Evolutionary conservation across 2,329 filamentous ascomycete genomes (phyloP).

Genomic region (Neofusicoccum kwambonambiense): DNA sequence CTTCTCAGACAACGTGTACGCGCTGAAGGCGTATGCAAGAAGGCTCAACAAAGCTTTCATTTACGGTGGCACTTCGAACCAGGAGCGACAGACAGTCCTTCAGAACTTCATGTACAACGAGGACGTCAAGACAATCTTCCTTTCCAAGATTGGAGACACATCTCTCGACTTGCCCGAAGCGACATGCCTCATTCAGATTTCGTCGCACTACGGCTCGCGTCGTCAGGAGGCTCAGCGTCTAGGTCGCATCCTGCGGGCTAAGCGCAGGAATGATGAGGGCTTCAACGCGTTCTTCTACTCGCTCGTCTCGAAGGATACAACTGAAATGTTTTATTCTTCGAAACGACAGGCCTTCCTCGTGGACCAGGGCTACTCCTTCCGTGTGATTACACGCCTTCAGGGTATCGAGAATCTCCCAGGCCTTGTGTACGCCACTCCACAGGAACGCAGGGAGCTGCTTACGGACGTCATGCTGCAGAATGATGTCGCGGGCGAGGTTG

Average conservation of each 20-base stretch:
- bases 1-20: conserved; percentile 96
- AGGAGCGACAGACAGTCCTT: conserved; percentile 80
- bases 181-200: conserved; percentile 95
- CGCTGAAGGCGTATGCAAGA: conserved; percentile 78
- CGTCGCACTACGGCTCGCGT: conserved; percentile 93
- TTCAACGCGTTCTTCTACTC: conserved; percentile 99
- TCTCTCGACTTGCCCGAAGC: conserved; percentile 97
- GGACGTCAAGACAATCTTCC: conserved; percentile 84
- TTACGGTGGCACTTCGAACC: conserved; percentile 82
- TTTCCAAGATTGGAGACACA: conserved; percentile 97
- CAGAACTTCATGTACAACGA: conserved; percentile 96
- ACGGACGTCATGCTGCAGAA: conserved; percentile 89
- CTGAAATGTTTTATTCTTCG: conserved; percentile 96
- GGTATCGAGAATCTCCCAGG: conserved; percentile 83
- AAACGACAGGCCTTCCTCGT: conserved; percentile 96
- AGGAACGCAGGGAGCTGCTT: conserved; percentile 80
- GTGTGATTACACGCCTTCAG: conserved; percentile 93
- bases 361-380: conserved; percentile 98
- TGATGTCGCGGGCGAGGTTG: conserved; percentile 63
- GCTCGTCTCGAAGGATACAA: conserved; percentile 92
- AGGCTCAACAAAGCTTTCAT: conserved; percentile 87
- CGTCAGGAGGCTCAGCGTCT: conserved; percentile 94
- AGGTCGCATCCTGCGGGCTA: conserved; percentile 89
- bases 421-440: conserved; percentile 74
- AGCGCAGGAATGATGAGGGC: conserved; percentile 93